Conservation (phyloP, 73 alveolate genomes). For the Tetrahymena malaccensis region DNA sequence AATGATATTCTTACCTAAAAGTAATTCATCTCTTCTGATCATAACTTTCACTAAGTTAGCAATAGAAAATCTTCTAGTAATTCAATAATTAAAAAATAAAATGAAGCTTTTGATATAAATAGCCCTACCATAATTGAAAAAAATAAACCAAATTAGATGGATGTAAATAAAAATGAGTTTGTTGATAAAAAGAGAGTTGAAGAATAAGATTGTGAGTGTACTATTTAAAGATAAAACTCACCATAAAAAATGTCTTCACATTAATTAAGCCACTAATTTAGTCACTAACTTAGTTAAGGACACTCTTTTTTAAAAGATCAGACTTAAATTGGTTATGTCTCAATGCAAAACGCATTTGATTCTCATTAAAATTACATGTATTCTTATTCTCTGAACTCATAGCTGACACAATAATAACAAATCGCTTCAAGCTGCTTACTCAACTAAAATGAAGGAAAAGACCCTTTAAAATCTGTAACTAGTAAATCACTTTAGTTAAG, state of each 20-base stretch:
- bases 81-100: background rate
- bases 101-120: background rate
- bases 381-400: background rate
- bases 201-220: background rate
- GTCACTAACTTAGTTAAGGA: background rate
- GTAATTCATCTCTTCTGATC: background rate
- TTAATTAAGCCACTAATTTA: background rate
- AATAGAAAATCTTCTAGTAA: background rate
- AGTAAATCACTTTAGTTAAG: background rate
- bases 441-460: background rate
- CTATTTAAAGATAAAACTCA: background rate
- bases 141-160: background rate
- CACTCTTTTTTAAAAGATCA: background rate
- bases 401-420: background rate
- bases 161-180: background rate
- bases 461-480: background rate
- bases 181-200: background rate
- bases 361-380: background rate
- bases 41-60: background rate
- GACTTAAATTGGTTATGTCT: background rate
- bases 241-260: background rate
- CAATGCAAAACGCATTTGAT: background rate
- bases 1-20: background rate
- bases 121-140: background rate
- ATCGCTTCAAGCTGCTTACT: background rate